Evolutionary conservation across 495 filamentous ascomycete genomes (phyloP).

Genomic region (Lentithecium fluviatile): DNA sequence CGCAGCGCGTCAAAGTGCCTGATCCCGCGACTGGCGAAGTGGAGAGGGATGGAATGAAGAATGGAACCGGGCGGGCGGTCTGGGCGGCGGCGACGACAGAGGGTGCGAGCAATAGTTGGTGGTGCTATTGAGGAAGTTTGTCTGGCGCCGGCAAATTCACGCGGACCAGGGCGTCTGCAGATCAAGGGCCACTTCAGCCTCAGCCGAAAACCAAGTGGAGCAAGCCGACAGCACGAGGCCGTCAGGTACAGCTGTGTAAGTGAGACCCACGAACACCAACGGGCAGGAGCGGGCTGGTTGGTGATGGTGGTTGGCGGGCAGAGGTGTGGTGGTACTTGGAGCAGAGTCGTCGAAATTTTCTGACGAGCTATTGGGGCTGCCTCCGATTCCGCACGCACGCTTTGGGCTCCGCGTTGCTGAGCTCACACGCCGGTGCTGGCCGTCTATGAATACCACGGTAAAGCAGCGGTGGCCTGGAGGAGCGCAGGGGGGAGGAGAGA

Average conservation of each 20-base stretch:
- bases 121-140: conserved; percentile 25
- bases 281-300: background rate
- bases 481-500: background rate
- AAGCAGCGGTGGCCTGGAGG: conserved; percentile 1
- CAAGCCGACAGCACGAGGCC: conserved; percentile 17
- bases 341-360: conserved; percentile 9
- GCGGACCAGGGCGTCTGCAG: conserved; percentile 28
- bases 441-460: background rate
- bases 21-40: conserved; percentile 9
- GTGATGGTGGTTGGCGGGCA: background rate
- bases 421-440: conserved; percentile 18
- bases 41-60: background rate
- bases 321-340: conserved; percentile 1
- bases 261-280: conserved; percentile 15
- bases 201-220: conserved; percentile 32
- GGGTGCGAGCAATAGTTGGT: conserved; percentile 8
- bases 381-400: conserved; percentile 24
- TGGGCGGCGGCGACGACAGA: conserved; percentile 5
- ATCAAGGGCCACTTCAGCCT: conserved; percentile 27
- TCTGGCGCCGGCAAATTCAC: conserved; percentile 28
- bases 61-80: background rate
- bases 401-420: conserved; percentile 12
- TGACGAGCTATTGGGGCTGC: background rate
- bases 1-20: background rate
- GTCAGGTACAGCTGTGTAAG: conserved; percentile 12